phyloP scores from a whole-genome alignment of 805 yeast species.

The Wickerhamomyces subpelliculosus region DNA sequence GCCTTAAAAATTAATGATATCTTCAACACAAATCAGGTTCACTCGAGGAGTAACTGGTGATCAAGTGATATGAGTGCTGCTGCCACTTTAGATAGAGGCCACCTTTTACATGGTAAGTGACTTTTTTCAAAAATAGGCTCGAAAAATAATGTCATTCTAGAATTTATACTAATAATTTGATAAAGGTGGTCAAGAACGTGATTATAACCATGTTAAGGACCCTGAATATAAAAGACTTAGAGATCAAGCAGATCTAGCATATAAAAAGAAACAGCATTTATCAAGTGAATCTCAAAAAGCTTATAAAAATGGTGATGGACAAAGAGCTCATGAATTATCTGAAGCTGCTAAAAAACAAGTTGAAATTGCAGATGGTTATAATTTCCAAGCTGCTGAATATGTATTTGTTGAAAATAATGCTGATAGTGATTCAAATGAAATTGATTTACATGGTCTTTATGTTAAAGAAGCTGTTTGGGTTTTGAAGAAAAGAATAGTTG shows the following conservation, averaged over 20 bases:
- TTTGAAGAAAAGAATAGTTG: slow-evolving; percentile 65
- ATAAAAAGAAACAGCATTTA: slow-evolving; percentile 44
- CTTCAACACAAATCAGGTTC: too few species aligned
- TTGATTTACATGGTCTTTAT: slow-evolving; percentile 87
- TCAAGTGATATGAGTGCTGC: slow-evolving; percentile 5
- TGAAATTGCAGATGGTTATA: slow-evolving; percentile 57
- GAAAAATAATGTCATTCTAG: too few species aligned
- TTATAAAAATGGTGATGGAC: slow-evolving; percentile 66
- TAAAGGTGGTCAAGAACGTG: slow-evolving; percentile 27
- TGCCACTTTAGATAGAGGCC: slow-evolving; percentile 3
- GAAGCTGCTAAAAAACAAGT: slow-evolving; percentile 57
- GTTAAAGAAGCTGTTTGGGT: slow-evolving; percentile 84
- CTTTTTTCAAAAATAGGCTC: too few species aligned
- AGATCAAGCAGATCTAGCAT: slow-evolving; percentile 61
- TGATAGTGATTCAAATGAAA: slow-evolving; percentile 79
- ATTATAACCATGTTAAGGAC: slow-evolving; percentile 72
- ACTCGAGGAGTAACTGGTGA: too few species aligned
- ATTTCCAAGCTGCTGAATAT: slow-evolving; percentile 80
- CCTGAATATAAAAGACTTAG: slow-evolving; percentile 56
- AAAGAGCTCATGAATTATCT: slow-evolving; percentile 65
- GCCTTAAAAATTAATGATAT: too few species aligned
- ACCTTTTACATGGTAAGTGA: neutral
- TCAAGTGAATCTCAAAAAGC: slow-evolving; percentile 72
- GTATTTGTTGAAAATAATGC: slow-evolving; percentile 84
- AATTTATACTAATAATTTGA: too few species aligned